phyloP scores from a whole-genome alignment of 1,139 yeast genomes.

The Zygotorulaspora mrakii region DNA sequence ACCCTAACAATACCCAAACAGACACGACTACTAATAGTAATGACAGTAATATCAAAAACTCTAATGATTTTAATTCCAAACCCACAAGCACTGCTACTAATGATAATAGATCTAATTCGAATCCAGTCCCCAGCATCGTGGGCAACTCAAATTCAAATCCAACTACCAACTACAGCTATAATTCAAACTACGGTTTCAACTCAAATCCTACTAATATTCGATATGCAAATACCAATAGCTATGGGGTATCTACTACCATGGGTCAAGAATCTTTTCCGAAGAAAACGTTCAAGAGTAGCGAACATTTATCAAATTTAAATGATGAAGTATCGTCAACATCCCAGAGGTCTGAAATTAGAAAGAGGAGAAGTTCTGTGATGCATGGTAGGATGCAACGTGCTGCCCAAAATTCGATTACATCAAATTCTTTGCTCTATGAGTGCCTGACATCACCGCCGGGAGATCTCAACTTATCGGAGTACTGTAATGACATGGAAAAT shows the following conservation, averaged over 20 bases:
- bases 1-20: conserved; percentile 3
- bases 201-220: too few species aligned
- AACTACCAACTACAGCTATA: not conserved
- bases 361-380: conserved; percentile 26
- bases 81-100: not conserved
- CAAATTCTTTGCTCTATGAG: conserved; percentile 20
- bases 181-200: not conserved
- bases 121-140: too few species aligned
- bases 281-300: not conserved
- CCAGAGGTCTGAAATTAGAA: conserved; percentile 24
- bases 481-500: conserved; percentile 6
- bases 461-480: conserved; percentile 8
- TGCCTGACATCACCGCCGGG: conserved; percentile 12
- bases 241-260: not conserved
- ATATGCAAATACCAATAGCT: too few species aligned
- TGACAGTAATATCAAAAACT: conserved; percentile 7
- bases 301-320: not conserved
- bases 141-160: not conserved
- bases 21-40: conserved; percentile 13
- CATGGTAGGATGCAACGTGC: conserved; percentile 25
- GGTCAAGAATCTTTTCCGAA: not conserved
- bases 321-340: conserved; percentile 4
- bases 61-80: conserved; percentile 1
- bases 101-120: not conserved
- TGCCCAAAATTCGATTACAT: conserved; percentile 20